Conservation (phyloP, 1,139 yeast species). For the Petasospora rhodanensis region DNA sequence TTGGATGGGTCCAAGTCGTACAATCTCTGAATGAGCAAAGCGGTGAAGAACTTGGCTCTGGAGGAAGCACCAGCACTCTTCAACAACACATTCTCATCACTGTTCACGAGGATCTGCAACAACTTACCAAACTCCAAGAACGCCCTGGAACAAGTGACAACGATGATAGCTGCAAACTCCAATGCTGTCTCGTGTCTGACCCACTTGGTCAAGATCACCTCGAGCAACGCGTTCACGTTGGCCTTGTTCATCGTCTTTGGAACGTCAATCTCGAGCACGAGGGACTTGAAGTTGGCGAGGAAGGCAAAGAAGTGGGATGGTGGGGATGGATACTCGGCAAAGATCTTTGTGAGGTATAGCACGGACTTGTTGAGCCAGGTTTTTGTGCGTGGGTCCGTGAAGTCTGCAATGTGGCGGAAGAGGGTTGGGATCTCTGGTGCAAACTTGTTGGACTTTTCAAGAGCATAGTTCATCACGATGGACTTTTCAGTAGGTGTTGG, state of each 20-base stretch:
- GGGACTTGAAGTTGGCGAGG: constrained; percentile 30
- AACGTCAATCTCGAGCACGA: constrained; percentile 31
- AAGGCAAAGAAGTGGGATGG: constrained; percentile 33
- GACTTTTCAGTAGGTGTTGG: constrained; percentile 21
- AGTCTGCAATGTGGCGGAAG: constrained; percentile 13
- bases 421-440: constrained; percentile 27
- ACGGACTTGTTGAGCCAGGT: constrained; percentile 42
- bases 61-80: constrained; percentile 26
- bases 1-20: constrained; percentile 42
- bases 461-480: constrained; percentile 22
- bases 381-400: constrained; percentile 18
- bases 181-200: constrained; percentile 37
- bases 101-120: constrained; percentile 62
- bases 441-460: constrained; percentile 28
- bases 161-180: constrained; percentile 38
- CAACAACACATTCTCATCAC: constrained; percentile 36
- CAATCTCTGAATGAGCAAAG: constrained; percentile 41
- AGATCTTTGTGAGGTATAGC: constrained; percentile 56
- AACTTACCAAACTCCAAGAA: constrained; percentile 46
- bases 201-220: constrained; percentile 57
- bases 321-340: constrained; percentile 47
- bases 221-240: constrained; percentile 62
- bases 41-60: constrained; percentile 37
- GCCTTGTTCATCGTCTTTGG: constrained; percentile 44
- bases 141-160: constrained; percentile 34